Percentiles rank a stretch among this genome's conserved stretches.
These are phyloP conservation scores for Xanthoconium stramineum DNA, from an alignment of 768 basidiomycete species.

Conservation along the genomic window DNA sequence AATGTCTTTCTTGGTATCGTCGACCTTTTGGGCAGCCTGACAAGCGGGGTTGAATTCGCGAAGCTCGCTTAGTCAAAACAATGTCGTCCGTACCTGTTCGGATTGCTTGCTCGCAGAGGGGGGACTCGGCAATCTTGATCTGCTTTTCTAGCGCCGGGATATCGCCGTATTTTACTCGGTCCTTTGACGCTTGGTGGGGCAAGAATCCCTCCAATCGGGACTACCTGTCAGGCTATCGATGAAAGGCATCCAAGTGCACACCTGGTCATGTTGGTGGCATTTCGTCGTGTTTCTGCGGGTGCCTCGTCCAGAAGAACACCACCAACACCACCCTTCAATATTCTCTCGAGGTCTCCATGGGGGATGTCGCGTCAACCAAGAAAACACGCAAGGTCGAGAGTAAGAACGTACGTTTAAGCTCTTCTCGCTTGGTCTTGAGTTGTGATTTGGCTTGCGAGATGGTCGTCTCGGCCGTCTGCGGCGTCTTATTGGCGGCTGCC, in stretches of 20 bases:
- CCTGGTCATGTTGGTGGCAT: constrained; percentile 18
- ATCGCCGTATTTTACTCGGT: constrained; percentile 57
- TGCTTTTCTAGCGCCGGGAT: constrained; percentile 66
- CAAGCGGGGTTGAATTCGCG: neutral
- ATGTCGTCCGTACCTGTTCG: constrained; percentile 51
- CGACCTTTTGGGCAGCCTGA: constrained; percentile 53
- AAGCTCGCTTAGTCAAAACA: neutral
- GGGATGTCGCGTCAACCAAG: neutral
- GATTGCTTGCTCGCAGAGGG: constrained; percentile 50
- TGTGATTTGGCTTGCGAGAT: constrained; percentile 59
- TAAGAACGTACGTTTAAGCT: constrained; percentile 52
- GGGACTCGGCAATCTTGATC: constrained; percentile 52
- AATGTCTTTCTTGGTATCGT: constrained; percentile 52
- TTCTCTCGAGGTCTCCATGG: constrained; percentile 38
- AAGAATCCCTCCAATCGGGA: constrained; percentile 54
- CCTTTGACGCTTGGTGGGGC: constrained; percentile 51
- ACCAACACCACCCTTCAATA: constrained; percentile 39
- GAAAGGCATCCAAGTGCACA: neutral
- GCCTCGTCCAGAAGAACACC: constrained; percentile 44
- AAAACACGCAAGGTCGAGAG: neutral
- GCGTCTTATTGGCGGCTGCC: constrained; percentile 46
- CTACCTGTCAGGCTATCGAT: neutral
- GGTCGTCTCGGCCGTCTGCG: constrained; percentile 63
- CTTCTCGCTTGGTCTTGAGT: constrained; percentile 57
- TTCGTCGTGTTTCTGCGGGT: constrained; percentile 36